Evolutionary conservation across 2,329 filamentous ascomycete species (phyloP).

Genomic region (Monosporascus sp.): DNA sequence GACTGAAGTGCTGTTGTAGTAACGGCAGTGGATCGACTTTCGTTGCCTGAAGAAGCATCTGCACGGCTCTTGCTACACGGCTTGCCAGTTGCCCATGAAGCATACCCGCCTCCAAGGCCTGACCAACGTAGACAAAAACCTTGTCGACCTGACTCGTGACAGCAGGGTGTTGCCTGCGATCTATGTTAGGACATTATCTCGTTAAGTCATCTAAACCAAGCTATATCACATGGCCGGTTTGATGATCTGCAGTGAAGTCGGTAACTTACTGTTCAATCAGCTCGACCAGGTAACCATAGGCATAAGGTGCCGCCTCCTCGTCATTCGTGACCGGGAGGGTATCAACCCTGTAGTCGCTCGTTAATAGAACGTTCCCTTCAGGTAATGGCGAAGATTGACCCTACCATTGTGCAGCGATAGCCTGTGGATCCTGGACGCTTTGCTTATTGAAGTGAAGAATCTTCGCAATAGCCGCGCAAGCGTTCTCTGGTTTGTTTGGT

Average conservation of each 20-base stretch:
- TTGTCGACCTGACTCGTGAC: constrained; percentile 73
- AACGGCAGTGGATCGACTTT: constrained; percentile 71
- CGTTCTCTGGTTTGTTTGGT: constrained; percentile 59
- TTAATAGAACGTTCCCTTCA: constrained; percentile 1
- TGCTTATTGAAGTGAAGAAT: constrained; percentile 84
- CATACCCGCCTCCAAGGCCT: constrained; percentile 86
- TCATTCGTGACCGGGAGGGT: constrained; percentile 91
- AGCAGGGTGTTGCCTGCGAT: constrained; percentile 73
- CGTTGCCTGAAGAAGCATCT: constrained; percentile 68
- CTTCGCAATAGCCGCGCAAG: constrained; percentile 93
- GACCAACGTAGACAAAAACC: constrained; percentile 77
- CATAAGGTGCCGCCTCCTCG: constrained; percentile 94
- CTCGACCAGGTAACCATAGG: constrained; percentile 86
- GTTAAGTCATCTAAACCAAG: background rate
- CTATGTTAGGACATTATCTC: constrained; percentile 1
- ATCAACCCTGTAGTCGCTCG: constrained; percentile 50
- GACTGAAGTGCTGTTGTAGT: constrained; percentile 62
- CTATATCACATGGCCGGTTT: background rate
- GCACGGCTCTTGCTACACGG: constrained; percentile 71
- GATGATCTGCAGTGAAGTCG: background rate
- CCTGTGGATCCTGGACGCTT: constrained; percentile 70
- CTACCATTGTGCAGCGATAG: constrained; percentile 68
- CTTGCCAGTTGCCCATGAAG: constrained; percentile 77
- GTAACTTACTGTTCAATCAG: constrained; percentile 85
- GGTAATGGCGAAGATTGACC: background rate